A percentile compares a stretch with the other conserved stretches of the same genome.
phyloP scores from a whole-genome alignment of 768 basidiomycete species.

The Butyriboletus loyo region DNA sequence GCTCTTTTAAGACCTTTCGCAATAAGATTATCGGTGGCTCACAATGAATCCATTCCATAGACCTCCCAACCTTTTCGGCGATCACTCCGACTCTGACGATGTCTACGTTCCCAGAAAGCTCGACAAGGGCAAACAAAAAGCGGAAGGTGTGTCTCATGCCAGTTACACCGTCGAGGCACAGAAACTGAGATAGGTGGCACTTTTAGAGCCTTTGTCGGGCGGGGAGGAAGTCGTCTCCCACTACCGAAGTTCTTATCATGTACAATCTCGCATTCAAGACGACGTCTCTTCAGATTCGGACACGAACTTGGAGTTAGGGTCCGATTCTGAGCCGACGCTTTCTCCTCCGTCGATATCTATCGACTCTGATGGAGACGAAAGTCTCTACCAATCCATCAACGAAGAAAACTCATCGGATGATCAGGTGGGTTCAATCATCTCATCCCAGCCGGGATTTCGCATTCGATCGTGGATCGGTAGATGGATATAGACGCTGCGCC shows the following conservation, averaged over 20 bases:
- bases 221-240: neutral
- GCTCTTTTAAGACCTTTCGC: conserved; percentile 6
- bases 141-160: conserved; percentile 6
- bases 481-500: conserved; percentile 13
- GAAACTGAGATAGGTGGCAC: neutral
- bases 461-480: conserved; percentile 6
- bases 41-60: conserved; percentile 8
- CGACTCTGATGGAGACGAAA: conserved; percentile 8
- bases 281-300: conserved; percentile 8
- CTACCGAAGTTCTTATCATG: neutral
- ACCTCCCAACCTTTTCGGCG: conserved; percentile 14
- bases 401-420: conserved; percentile 2
- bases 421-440: conserved; percentile 9
- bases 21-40: neutral
- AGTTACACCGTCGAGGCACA: neutral
- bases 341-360: conserved; percentile 1
- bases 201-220: conserved; percentile 14
- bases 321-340: conserved; percentile 1
- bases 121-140: conserved; percentile 23
- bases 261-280: neutral
- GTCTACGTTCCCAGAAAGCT: neutral
- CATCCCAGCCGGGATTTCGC: neutral
- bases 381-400: conserved; percentile 13
- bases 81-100: neutral
- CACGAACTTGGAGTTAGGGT: neutral